Evolutionary conservation across 345 rosid genomes (phyloP), one percentile per base, ranked within the genome.

Genomic region (Isatis tinctoria): DNA sequence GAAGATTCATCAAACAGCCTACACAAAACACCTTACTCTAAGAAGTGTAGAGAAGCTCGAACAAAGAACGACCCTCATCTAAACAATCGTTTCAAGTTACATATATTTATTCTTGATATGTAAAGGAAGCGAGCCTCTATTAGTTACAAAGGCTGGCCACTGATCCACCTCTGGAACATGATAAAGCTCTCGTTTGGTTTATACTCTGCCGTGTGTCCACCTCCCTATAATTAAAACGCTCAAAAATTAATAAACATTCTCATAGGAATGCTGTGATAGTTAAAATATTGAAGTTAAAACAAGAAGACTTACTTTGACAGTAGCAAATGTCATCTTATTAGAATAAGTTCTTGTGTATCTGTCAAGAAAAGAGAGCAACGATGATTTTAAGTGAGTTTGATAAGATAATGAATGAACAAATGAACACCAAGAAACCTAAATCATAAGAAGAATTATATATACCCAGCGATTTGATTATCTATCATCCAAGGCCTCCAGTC

Each of bases 311-410:
- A 62, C 97, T 86, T 85, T 91, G 2, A 89, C 47, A 8, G 90
- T 91, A 22, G 91, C 88, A 63, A 80, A 91, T 28, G 93, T 83
- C 95, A 89, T 85, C 27, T 43, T 67, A 44, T 86, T 91, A 2
- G 88, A 68, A 65, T 86, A 87, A 35, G 84, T 82, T 75, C 93
- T 86, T 3, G 88, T 84, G 65, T 85, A 88, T 52, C 94, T 90
- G 64, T 8, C 24, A 10, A 52, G 33, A 5, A 8, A 51, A 24
- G 16, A 26, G 33, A n/a, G n/a, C n/a, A n/a, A n/a, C n/a, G n/a
- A n/a, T 26, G 4, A 30, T 30, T 6, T 30, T 0, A 27, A 4
- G 58, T 22, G 57, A 14, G 3, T 24, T 26, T 52, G 16, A 52
- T 52, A 26, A n/a, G n/a, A n/a, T n/a, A n/a, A n/a, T n/a, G n/a